Evolutionary conservation across 2,329 filamentous ascomycete species (phyloP).

Genomic region (Monosporascus sp.): DNA sequence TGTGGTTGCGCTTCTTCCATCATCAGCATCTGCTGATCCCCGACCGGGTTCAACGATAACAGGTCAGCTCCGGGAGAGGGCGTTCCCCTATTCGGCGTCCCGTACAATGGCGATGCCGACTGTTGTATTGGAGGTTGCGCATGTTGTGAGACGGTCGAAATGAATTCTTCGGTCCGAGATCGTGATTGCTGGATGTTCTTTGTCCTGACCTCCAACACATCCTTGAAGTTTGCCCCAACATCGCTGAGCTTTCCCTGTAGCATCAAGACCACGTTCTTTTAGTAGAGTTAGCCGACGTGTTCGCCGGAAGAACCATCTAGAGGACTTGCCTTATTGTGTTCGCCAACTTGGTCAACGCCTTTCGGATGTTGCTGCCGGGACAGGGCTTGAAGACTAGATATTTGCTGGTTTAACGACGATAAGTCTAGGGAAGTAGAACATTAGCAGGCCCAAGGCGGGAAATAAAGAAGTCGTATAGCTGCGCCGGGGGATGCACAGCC

Average conservation of each 20-base stretch:
- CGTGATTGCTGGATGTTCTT: slow-evolving; percentile 96
- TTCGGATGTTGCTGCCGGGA: slow-evolving; percentile 72
- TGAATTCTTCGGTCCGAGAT: slow-evolving; percentile 92
- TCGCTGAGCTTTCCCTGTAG: slow-evolving; percentile 88
- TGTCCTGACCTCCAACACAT: slow-evolving; percentile 90
- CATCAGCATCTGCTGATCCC: slow-evolving; percentile 82
- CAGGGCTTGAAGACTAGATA: slow-evolving; percentile 73
- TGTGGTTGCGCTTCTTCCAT: slow-evolving; percentile 88
- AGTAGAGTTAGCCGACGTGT: not conserved
- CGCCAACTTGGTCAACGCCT: slow-evolving; percentile 69
- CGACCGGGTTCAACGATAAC: slow-evolving; percentile 76
- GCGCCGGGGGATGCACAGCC: not conserved
- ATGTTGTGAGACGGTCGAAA: slow-evolving; percentile 80
- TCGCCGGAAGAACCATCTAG: not conserved
- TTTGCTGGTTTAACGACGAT: slow-evolving; percentile 76
- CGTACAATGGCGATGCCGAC: slow-evolving; percentile 82
- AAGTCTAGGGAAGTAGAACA: slow-evolving; percentile 51
- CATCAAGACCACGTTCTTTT: slow-evolving; percentile 82
- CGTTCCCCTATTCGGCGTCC: slow-evolving; percentile 64
- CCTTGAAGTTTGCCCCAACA: slow-evolving; percentile 93
- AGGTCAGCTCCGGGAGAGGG: slow-evolving; percentile 67
- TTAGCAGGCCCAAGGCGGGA: not conserved
- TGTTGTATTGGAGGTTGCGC: slow-evolving; percentile 63
- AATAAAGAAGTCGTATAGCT: not conserved
- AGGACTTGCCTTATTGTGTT: slow-evolving; percentile 65